Percentiles rank a stretch among this genome's conserved stretches.
Evolutionary conservation across 169 alveolate genomes (phyloP).

Genomic region (Eimeria sp.): DNA sequence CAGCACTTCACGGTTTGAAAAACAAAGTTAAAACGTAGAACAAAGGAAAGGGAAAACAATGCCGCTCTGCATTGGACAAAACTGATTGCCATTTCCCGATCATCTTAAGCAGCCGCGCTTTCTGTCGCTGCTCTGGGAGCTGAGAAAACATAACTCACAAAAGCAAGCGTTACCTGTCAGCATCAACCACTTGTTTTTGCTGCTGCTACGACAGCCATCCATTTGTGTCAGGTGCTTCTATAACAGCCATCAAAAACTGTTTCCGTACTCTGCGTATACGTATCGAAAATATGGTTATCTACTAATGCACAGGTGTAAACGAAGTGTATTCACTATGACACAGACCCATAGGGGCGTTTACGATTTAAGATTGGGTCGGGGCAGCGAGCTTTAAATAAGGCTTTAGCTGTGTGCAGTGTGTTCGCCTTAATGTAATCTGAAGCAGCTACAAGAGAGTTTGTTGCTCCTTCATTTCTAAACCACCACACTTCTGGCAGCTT

Average conservation of each 20-base stretch:
- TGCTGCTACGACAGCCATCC: neutral
- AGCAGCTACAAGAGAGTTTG: no score
- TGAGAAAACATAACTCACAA: neutral
- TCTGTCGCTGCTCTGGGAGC: conserved; percentile 21
- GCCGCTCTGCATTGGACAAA: neutral
- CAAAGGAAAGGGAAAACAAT: conserved; percentile 6
- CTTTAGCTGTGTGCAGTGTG: neutral
- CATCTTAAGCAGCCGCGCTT: conserved; percentile 33
- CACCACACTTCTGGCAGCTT: neutral
- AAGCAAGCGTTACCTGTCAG: conserved; percentile 2
- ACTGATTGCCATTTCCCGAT: neutral
- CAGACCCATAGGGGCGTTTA: neutral
- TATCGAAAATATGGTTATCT: neutral
- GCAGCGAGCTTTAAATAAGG: neutral
- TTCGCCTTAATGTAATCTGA: no score
- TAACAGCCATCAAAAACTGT: neutral
- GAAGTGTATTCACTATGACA: neutral
- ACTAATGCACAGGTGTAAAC: neutral
- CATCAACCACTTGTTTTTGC: neutral
- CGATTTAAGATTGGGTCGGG: neutral
- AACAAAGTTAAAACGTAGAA: neutral
- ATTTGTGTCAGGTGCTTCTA: neutral
- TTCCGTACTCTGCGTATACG: neutral
- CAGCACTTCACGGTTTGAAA: neutral
- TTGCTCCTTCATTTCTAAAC: neutral